Evolutionary conservation across 75 land plant genomes (phyloP), one percentile per base, ranked within the genome.

Genomic region (Cryptomeria japonica): DNA sequence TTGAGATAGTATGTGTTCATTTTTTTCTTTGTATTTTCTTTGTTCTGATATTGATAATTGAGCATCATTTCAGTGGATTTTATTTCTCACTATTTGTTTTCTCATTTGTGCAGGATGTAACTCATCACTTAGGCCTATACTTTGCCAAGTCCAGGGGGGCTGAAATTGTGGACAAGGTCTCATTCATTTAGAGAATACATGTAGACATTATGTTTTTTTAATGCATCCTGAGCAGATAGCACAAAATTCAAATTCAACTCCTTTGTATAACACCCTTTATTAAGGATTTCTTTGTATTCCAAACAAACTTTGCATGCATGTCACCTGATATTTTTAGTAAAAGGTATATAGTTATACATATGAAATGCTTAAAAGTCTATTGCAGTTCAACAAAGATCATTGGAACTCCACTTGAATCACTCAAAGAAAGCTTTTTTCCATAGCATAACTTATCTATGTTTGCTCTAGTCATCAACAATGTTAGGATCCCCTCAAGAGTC

Each of bases 71-170:
- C 25, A 34, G 55, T 32, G 25, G 19, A 32, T 31, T 9, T 34
- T 53, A 53, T 34, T 11, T n/a, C 4, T n/a, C 18, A 22, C 18
- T 34, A 19, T n/a, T 13, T 85, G 25, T 86, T 39, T 84, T 49
- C 19, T 47, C 4, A 2, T 16, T 84, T 47, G 5, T 83, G 91
- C 87, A 91, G 92, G 92, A 85, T 4, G 32, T 84, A 36, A 91
- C 88, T 31, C 92, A 91, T 55, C 85, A 91, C 64, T 87, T 91
- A 83, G 92, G 92, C 75, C 86, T 91, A 2, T 91, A 91, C n/a
- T 87, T 91, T 87, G 89, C 92, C 19, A 87, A 76, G 56, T 39
- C 84, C 6, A 87, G 92, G 82, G 92, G 92, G 1, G 88, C 91
- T 13, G 15, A 37, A 31, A 37, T 88, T 76, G 89, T 87, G 38